These are phyloP conservation scores for Penicillium sp. DNA, from an alignment of 2,329 filamentous ascomycete genomes.

Conservation along the genomic window DNA sequence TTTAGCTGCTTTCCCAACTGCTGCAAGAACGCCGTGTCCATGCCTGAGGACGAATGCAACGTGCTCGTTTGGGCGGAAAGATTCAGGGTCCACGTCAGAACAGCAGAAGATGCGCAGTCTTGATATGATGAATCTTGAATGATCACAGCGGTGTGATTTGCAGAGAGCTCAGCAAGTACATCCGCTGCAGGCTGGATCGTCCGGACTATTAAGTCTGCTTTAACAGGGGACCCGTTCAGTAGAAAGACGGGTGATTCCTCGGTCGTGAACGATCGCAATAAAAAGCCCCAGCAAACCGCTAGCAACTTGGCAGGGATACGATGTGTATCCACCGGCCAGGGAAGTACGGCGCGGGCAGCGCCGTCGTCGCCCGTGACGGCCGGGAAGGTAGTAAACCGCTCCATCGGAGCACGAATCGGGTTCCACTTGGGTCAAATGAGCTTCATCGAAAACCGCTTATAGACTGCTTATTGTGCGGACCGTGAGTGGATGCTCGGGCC, in stretches of 20 bases:
- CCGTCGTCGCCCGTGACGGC: conserved; percentile 15
- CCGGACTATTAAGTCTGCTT: conserved; percentile 21
- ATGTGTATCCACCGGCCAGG: conserved; percentile 17
- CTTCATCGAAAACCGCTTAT: conserved; percentile 18
- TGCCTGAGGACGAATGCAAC: conserved; percentile 26
- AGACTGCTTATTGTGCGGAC: conserved; percentile 16
- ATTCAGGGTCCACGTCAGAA: conserved; percentile 27
- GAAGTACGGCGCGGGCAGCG: conserved; percentile 12
- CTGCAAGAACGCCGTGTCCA: conserved; percentile 23
- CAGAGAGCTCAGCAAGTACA: conserved; percentile 4
- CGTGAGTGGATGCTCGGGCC: conserved; percentile 18
- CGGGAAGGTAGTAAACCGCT: conserved; percentile 25
- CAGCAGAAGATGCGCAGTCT: conserved; percentile 1
- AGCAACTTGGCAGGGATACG: conserved; percentile 19
- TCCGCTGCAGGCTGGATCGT: conserved; percentile 18
- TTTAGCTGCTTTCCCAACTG: conserved; percentile 31
- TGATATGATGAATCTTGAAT: conserved; percentile 11
- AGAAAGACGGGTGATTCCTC: conserved; percentile 34
- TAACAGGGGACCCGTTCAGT: conserved; percentile 28
- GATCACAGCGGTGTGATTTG: conserved; percentile 27
- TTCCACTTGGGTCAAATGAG: conserved; percentile 3
- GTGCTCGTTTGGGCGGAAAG: conserved; percentile 21
- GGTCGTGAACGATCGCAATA: conserved; percentile 32
- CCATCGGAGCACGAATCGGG: conserved; percentile 15
- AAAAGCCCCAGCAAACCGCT: conserved; percentile 30